Evolutionary conservation across 345 rosid genomes (phyloP).

Genomic region (Anacardium occidentale): DNA sequence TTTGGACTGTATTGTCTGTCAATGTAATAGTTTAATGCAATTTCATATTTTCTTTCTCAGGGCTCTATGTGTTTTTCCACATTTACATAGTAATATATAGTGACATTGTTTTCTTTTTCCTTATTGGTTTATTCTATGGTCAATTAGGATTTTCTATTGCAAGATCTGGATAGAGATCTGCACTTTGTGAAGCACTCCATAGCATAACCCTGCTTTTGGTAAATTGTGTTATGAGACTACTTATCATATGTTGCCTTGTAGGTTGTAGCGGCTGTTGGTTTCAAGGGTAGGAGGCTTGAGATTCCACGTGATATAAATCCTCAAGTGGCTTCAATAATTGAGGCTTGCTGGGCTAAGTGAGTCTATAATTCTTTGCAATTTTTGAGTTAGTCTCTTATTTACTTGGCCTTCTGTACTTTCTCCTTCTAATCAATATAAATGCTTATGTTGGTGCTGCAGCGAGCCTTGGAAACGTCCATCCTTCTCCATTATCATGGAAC

Average conservation of each 20-base stretch:
- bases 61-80: background rate
- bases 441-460: constrained; percentile 35
- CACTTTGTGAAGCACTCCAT: background rate
- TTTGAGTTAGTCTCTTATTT: background rate
- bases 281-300: constrained; percentile 86
- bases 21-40: background rate
- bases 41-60: background rate
- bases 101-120: background rate
- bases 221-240: background rate
- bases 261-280: constrained; percentile 99
- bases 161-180: background rate
- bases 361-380: constrained; percentile 23
- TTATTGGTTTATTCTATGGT: background rate
- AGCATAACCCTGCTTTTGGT: background rate
- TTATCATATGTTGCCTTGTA: constrained; percentile 25
- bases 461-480: constrained; percentile 99
- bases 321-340: constrained; percentile 76
- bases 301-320: constrained; percentile 83
- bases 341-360: constrained; percentile 92
- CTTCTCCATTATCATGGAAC: constrained; percentile 77
- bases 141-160: background rate
- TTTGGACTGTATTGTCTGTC: background rate
- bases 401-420: background rate
- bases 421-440: constrained; percentile 13
- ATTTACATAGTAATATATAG: background rate